Evolutionary conservation across 163 green algal genomes (phyloP).

Genomic region (Chloroidium sp.): DNA sequence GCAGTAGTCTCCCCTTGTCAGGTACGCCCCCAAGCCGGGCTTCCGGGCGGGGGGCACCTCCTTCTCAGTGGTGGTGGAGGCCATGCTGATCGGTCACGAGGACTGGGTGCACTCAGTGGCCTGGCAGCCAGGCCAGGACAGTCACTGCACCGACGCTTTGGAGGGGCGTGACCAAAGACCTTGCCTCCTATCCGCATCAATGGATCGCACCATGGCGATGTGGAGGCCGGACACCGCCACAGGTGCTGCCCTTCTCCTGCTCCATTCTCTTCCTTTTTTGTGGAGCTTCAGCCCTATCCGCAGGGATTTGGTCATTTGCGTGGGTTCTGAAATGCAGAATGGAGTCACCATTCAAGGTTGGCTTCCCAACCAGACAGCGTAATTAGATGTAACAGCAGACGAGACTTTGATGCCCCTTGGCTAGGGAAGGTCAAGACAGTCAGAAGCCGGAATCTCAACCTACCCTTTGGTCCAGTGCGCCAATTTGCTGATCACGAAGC

Average conservation of each 20-base stretch:
- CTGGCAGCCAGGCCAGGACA: constrained; percentile 52
- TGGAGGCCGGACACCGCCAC: constrained; percentile 64
- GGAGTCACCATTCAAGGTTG: too few relatives aligned
- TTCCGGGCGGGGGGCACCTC: constrained; percentile 11
- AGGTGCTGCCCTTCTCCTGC: constrained; percentile 10
- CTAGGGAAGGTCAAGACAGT: too few relatives aligned
- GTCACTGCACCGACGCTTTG: not conserved
- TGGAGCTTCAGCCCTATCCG: too few relatives aligned
- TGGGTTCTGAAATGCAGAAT: too few relatives aligned
- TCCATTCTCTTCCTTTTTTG: too few relatives aligned
- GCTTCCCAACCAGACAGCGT: too few relatives aligned
- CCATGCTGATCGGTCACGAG: constrained; percentile 86
- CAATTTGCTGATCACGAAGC: too few relatives aligned
- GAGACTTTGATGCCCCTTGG: too few relatives aligned
- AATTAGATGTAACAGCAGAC: too few relatives aligned
- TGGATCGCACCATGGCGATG: constrained; percentile 93
- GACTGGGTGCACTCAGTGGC: constrained; percentile 85
- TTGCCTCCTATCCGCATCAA: constrained; percentile 81
- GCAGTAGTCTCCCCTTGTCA: not conserved
- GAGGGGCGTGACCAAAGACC: constrained; percentile 2
- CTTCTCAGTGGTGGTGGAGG: constrained; percentile 50
- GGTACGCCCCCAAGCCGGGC: constrained; percentile 50
- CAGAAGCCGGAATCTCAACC: too few relatives aligned
- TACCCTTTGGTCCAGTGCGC: too few relatives aligned
- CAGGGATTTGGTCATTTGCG: too few relatives aligned